phyloP scores from a whole-genome alignment of 1,284 basidiomycete species.

The Moesziomyces sp. region DNA sequence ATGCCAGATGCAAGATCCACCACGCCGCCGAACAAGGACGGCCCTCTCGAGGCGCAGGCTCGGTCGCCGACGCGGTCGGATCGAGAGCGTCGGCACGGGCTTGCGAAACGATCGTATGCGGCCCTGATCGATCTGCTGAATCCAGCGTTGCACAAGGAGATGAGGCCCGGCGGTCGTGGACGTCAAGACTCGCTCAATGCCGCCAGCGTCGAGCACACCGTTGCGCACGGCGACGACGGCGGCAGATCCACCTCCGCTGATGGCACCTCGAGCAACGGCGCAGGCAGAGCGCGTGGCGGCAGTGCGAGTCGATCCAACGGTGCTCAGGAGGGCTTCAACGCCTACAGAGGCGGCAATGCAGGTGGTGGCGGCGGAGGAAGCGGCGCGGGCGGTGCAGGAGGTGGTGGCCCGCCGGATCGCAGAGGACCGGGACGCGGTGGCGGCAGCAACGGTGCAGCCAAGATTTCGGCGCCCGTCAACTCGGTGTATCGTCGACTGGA shows the following conservation, averaged over 20 bases:
- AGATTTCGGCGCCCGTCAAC: conserved; percentile 32
- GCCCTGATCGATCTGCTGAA: conserved; percentile 45
- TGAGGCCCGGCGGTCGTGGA: conserved; percentile 13
- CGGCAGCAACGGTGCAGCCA: conserved; percentile 16
- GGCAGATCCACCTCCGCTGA: conserved; percentile 16
- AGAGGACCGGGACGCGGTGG: conserved; percentile 18
- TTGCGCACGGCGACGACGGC: conserved; percentile 26
- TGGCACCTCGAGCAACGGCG: conserved; percentile 7
- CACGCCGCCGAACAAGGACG: not conserved
- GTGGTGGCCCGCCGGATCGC: conserved; percentile 40
- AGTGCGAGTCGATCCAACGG: conserved; percentile 16
- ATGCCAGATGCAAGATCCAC: not conserved
- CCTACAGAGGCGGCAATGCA: conserved; percentile 5
- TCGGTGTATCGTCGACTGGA: conserved; percentile 58
- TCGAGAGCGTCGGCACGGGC: conserved; percentile 26
- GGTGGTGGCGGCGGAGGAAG: conserved; percentile 14
- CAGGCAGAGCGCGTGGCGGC: conserved; percentile 19
- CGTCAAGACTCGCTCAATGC: conserved; percentile 11
- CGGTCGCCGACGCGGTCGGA: conserved; percentile 22
- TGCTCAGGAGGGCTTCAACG: conserved; percentile 5
- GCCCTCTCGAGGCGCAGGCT: not conserved
- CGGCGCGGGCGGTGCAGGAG: conserved; percentile 33
- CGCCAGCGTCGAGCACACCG: conserved; percentile 1
- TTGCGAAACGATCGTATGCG: conserved; percentile 45
- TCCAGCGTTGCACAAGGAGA: conserved; percentile 37